A percentile compares a stretch with the other conserved stretches of the same genome.
phyloP scores from a whole-genome alignment of 202 grass and related monocot genomes.

The Digitaria exilis region DNA sequence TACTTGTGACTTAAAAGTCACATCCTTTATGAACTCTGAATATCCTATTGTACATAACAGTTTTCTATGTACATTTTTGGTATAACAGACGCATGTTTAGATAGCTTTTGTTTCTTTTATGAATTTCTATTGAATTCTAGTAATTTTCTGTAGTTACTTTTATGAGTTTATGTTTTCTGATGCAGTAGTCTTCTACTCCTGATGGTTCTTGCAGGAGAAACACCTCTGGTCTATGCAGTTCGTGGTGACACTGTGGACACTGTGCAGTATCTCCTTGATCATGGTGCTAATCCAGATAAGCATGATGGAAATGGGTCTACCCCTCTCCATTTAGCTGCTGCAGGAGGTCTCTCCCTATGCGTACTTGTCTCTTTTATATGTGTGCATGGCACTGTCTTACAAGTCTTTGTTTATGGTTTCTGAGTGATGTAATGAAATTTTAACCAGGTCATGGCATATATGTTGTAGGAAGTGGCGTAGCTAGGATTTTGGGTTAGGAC shows the following conservation, averaged over 20 bases:
- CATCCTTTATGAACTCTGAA: not conserved
- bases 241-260: not conserved
- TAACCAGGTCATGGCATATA: slow-evolving; percentile 2
- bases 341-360: not conserved
- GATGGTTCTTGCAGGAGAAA: slow-evolving; percentile 15
- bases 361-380: not conserved
- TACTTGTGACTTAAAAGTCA: not conserved
- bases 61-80: not conserved
- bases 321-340: slow-evolving; percentile 17
- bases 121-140: not conserved
- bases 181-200: not conserved
- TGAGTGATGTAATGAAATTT: slow-evolving; percentile 19
- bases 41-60: too few species aligned
- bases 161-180: not conserved
- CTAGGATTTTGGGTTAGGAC: too few species aligned
- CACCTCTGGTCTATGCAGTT: slow-evolving; percentile 29
- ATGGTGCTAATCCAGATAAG: not conserved
- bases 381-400: not conserved
- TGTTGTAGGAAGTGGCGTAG: not conserved
- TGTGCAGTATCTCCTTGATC: slow-evolving; percentile 14
- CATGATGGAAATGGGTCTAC: not conserved
- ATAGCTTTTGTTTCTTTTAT: not conserved
- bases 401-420: not conserved
- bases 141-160: not conserved
- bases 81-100: not conserved